These are phyloP conservation scores for Rhizopus delemar DNA, from an alignment of 371 early-diverging fungal genomes.

Conservation along the genomic window DNA sequence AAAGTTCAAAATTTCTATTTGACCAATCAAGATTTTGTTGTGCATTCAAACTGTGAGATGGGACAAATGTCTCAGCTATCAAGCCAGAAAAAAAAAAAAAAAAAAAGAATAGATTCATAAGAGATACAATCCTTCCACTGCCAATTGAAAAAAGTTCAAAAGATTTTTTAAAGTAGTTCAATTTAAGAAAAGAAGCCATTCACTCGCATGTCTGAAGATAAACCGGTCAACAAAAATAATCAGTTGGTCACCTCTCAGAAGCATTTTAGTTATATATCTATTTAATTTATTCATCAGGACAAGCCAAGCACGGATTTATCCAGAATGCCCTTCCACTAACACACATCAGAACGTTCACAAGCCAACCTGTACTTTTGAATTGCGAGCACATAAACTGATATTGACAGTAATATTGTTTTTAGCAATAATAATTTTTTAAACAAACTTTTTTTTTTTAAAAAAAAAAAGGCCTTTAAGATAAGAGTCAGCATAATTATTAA, in stretches of 20 bases:
- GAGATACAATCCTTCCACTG: background rate
- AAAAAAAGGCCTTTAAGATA: no score
- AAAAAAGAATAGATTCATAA: background rate
- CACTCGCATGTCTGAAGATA: background rate
- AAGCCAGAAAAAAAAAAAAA: background rate
- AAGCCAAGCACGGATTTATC: constrained; percentile 3
- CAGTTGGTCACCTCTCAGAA: constrained; percentile 7
- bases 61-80: background rate
- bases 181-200: constrained; percentile 5
- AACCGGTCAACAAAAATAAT: constrained; percentile 3
- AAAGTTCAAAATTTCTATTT: no score
- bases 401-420: no score
- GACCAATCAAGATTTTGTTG: background rate
- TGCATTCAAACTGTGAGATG: background rate
- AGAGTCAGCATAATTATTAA: no score
- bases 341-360: background rate
- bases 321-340: constrained; percentile 6
- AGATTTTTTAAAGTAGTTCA: background rate
- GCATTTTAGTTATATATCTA: background rate
- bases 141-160: background rate
- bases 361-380: background rate
- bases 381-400: no score
- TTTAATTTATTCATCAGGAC: constrained; percentile 5
- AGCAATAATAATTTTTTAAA: no score
- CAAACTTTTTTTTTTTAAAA: no score